phyloP scores from a whole-genome alignment of 2,329 filamentous ascomycete genomes.

The Fusarium anguioides region DNA sequence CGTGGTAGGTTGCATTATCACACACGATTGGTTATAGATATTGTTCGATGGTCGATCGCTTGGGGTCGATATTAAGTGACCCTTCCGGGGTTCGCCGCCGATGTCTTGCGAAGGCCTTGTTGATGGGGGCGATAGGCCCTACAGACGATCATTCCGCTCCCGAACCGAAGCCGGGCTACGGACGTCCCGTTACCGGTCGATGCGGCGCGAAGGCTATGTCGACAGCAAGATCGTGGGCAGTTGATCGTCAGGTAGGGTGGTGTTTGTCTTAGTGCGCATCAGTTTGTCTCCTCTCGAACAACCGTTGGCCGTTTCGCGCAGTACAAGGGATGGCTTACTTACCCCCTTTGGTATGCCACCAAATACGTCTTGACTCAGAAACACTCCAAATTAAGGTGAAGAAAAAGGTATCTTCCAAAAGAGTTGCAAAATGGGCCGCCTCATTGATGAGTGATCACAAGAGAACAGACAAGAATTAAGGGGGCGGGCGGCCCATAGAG shows the following conservation, averaged over 20 bases:
- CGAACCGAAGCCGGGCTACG: not conserved
- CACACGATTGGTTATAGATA: not conserved
- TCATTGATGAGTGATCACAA: no score
- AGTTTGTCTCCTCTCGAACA: not conserved
- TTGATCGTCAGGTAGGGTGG: not conserved
- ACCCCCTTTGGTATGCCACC: no score
- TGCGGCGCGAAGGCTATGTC: not conserved
- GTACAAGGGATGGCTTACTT: not conserved
- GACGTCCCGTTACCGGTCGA: not conserved
- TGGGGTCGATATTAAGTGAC: no score
- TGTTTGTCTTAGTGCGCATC: not conserved
- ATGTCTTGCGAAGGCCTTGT: not conserved
- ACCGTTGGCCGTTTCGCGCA: not conserved
- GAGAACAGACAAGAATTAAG: not conserved
- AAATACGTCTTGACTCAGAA: not conserved
- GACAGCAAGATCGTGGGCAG: not conserved
- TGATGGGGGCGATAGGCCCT: no score
- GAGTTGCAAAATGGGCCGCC: not conserved
- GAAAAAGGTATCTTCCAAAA: not conserved
- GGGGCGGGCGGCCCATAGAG: not conserved
- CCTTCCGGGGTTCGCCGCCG: not conserved
- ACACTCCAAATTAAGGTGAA: not conserved
- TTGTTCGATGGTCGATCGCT: not conserved
- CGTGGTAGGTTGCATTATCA: constrained; percentile 1
- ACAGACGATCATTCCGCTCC: not conserved